Percentiles rank a stretch among this genome's conserved stretches.
Conservation (phyloP, 805 yeast genomes). For the Starmerella stigmatis region DNA sequence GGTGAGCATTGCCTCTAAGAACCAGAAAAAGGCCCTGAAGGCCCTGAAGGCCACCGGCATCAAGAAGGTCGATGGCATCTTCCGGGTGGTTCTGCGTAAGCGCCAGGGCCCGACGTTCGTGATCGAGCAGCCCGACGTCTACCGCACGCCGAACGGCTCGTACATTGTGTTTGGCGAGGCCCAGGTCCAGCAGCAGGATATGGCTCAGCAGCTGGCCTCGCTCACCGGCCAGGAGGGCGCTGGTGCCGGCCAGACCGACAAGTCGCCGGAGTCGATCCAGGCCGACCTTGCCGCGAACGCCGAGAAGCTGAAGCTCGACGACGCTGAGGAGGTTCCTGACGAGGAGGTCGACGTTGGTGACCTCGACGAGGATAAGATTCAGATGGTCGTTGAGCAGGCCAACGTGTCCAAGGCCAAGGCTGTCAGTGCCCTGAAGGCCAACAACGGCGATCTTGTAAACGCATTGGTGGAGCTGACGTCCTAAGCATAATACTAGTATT, state of each 20-base stretch:
- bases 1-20: conserved; percentile 70
- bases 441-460: conserved; percentile 90
- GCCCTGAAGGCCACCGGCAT: conserved; percentile 76
- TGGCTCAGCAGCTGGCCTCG: conserved; percentile 63
- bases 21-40: conserved; percentile 94
- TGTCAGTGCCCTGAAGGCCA: conserved; percentile 74
- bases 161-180: conserved; percentile 98
- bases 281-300: conserved; percentile 31
- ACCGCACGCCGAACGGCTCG: conserved; percentile 85
- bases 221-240: conserved; percentile 33
- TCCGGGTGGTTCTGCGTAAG: conserved; percentile 92
- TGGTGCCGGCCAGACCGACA: conserved; percentile 36
- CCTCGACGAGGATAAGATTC: conserved; percentile 68
- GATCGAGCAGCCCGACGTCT: conserved; percentile 89
- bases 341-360: conserved; percentile 80
- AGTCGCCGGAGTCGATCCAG: conserved; percentile 27
- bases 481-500: conserved; percentile 17
- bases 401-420: conserved; percentile 84
- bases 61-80: conserved; percentile 82
- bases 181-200: conserved; percentile 68
- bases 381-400: conserved; percentile 83
- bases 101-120: conserved; percentile 85
- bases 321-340: conserved; percentile 45
- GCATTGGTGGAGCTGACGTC: conserved; percentile 62
- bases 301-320: conserved; percentile 28